phyloP scores from a whole-genome alignment of 2,329 filamentous ascomycete species.

The Colletotrichum gloeosporioides region DNA sequence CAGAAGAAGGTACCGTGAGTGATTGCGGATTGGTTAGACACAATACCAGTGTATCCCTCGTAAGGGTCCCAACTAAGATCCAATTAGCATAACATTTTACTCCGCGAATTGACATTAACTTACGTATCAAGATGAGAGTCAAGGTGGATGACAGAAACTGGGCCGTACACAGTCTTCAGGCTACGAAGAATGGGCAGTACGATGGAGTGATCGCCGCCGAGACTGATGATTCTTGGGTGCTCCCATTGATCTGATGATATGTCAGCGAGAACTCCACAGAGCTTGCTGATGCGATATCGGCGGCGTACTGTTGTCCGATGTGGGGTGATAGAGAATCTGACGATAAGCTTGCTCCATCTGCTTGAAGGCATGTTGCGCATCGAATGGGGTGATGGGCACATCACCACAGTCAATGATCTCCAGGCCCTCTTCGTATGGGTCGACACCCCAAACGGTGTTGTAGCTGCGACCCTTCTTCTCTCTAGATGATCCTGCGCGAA shows the following conservation, averaged over 20 bases:
- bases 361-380: slow-evolving; percentile 78
- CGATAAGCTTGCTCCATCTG: slow-evolving; percentile 86
- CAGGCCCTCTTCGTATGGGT: not conserved
- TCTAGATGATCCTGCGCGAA: slow-evolving; percentile 80
- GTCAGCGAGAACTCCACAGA: too few species aligned
- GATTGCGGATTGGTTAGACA: slow-evolving; percentile 54
- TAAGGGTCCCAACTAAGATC: not conserved
- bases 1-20: slow-evolving; percentile 93
- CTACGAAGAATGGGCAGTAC: not conserved
- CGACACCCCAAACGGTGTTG: slow-evolving; percentile 6
- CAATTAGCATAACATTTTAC: not conserved
- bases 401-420: slow-evolving; percentile 42
- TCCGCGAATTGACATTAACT: not conserved
- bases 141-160: not conserved
- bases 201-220: not conserved
- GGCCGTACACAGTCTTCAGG: not conserved
- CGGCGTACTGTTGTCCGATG: not conserved
- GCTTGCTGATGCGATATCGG: not conserved
- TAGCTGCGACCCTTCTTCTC: slow-evolving; percentile 62
- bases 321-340: not conserved
- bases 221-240: not conserved
- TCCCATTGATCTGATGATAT: not conserved
- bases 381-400: slow-evolving; percentile 63
- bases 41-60: not conserved
- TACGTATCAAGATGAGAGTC: not conserved